These are phyloP conservation scores for Withania somnifera DNA, from an alignment of 305 asterid species.

Conservation along the genomic window DNA sequence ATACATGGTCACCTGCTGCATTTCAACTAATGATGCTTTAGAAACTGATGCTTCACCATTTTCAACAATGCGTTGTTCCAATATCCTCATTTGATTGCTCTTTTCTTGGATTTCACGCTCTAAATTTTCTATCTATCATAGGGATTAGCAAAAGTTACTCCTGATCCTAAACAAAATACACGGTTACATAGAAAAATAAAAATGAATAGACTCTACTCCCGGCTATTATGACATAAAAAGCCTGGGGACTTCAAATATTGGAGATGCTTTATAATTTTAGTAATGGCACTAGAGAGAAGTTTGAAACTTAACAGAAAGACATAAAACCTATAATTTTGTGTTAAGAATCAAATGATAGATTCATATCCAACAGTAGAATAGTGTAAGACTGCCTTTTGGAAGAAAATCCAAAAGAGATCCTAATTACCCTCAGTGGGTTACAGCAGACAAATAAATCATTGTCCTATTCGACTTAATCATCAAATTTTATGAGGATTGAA, in stretches of 20 bases:
- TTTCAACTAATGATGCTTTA: conserved; percentile 77
- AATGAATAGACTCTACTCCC: background rate
- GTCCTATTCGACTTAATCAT: background rate
- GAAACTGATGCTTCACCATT: conserved; percentile 81
- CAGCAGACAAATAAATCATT: background rate
- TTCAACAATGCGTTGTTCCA: conserved; percentile 83
- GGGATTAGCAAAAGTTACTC: background rate
- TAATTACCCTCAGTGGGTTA: background rate
- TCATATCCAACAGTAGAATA: background rate
- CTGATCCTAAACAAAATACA: background rate
- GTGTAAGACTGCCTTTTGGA: background rate
- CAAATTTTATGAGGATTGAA: background rate
- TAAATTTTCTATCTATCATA: conserved; percentile 62
- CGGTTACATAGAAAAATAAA: background rate
- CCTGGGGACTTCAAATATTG: background rate
- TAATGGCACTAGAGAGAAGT: background rate
- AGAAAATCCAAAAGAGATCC: background rate
- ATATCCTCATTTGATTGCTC: conserved; percentile 65
- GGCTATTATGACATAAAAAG: background rate
- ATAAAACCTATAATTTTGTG: background rate
- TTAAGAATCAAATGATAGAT: background rate
- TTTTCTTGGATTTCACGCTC: conserved; percentile 90
- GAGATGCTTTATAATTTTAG: background rate
- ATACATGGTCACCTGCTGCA: conserved; percentile 69
- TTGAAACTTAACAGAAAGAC: background rate